Base-by-base conservation (phyloP, 2,329 filamentous ascomycete species). In the Exophiala xenobiotica region DNA sequence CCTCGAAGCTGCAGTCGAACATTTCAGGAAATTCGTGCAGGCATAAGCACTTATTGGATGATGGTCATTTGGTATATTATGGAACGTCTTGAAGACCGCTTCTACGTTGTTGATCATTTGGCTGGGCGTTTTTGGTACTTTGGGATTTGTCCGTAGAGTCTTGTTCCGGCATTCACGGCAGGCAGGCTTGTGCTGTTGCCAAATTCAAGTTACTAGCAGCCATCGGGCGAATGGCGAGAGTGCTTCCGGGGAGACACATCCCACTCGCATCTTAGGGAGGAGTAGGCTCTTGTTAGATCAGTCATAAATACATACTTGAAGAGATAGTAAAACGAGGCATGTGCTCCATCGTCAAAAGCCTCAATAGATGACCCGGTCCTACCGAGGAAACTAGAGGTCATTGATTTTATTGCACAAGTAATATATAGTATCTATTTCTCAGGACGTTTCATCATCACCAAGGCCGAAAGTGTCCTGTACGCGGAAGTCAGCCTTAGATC, bases 21-120 rank as follows among this genome's bases (percentile, higher is more conserved):
- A 23, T 20, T 42, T 49, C 20, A 23, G 80, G 80, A 22, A 24
- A n/a, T 40, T 40, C 22, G n/a, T 40, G 22, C 8, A 40, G 38
- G 31, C 31, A 16, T 35, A 35, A 16, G 18, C 31, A 16, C 3
- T 35, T 16, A 16, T 9, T n/a, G 11, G 4, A 16, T 35, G n/a
- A 4, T 35, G 12, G 31, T 16, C 31, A 16, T 14, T 35, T 35
- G n/a, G n/a, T n/a, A n/a, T n/a, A n/a, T n/a, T n/a, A n/a, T n/a
- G n/a, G n/a, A n/a, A 39, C 19, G 37, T 19, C 14, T 22, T 39
- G 37, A 39, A 11, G 14, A 20, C 14, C n/a, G 6, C 22, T 39
- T 37, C 33, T 4, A 19, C 12, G 19, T 39, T 39, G 16, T 29
- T 29, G n/a, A 29, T 29, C 26, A 29, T 29, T 29, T 29, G 26